Evolutionary conservation across 371 early-diverging fungal species (phyloP), one percentile per base, ranked within the genome.

Genomic region (Batkoa obscura): DNA sequence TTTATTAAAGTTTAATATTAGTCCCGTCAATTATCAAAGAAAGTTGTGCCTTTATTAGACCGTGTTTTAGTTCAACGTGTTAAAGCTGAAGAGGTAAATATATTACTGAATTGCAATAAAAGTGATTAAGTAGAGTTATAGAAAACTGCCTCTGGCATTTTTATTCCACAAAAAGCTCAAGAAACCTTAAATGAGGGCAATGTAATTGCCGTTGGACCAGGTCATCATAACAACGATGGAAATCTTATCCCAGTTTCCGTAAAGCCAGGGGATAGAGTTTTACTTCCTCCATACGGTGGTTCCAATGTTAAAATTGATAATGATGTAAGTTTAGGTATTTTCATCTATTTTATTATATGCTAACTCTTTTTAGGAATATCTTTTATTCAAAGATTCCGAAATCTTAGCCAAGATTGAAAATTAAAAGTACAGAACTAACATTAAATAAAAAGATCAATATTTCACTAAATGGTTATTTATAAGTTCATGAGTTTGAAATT

Each of bases 161-260:
- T 76, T 68, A 90, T 98, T 51, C 98, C 98, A 51, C 93, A 96
- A 68, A 94, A 94, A 78, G 86, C 95, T n/a, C 90, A 93, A 67
- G 95, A 94, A 75, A 65, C 84, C 43, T 68, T 90, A 58, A 91
- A 94, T 75, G 89, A 91, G 70, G 98, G 88, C 55, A 57, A 83
- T 56, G 92, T 98, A 55, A 69, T 96, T 66, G 89, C 94, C 38
- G 88, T 86, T 41, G 98, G 98, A 43, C 91, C 90, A 62, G 98
- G 98, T 56, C 72, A 76, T 57, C 65, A 85, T 43, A 78, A 80
- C 71, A 82, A 86, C 71, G 85, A 87, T 54, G 96, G 95, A 52
- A 79, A 75, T 63, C 67, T 79, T 60, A 73, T 86, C 57, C 81
- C 94, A 49, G 61, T 81, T n/a, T 75, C 81, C 58, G 79, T 95